Base-by-base conservation (phyloP, 345 rosid genomes). In the Psidium guajava region DNA sequence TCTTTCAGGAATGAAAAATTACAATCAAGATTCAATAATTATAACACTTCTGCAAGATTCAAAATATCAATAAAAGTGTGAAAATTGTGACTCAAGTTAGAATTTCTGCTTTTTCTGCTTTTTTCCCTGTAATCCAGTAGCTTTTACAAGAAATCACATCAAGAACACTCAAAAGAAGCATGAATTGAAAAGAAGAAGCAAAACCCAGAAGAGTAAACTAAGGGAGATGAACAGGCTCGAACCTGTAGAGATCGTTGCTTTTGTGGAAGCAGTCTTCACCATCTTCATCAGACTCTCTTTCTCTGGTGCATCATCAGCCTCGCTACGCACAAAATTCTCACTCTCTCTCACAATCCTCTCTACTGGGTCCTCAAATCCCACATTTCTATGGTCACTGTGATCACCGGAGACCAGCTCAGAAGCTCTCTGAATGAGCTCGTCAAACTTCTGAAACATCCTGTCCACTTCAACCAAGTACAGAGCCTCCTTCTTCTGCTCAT, bases 401-500 rank as follows among this genome's bases (percentile, higher is more conserved):
- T 86, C 93, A 51, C 94, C 95, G 42, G 89, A 90, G 86, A 94
- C 91, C 87, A 92, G 50, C 82, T 55, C 44, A 27, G 93, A 90
- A 83, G 93, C 93, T 86, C 83, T 90, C 80, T 88, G 93, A 74
- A 94, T 92, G 85, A 94, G 86, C 85, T 84, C 92, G 90, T 90
- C 94, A 40, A 94, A 91, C 74, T 83, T 85, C 81, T 56, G 91
- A 52, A 90, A 90, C 89, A 91, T 82, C 90, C 87, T 59, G 82
- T 94, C 93, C 82, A 84, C 87, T 84, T 94, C 93, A 84, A 94
- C 85, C 88, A 92, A 75, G 86, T 86, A 54, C 85, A 85, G 82
- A 12, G 95, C 96, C 83, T 92, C 96, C 61, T 90, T 92, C 55
- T 86, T 92, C 89, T 90, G 95, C 75, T 91, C 91, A 58, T 84